Conservation (phyloP, 257 asterid genomes). For the Eustoma russellianum region DNA sequence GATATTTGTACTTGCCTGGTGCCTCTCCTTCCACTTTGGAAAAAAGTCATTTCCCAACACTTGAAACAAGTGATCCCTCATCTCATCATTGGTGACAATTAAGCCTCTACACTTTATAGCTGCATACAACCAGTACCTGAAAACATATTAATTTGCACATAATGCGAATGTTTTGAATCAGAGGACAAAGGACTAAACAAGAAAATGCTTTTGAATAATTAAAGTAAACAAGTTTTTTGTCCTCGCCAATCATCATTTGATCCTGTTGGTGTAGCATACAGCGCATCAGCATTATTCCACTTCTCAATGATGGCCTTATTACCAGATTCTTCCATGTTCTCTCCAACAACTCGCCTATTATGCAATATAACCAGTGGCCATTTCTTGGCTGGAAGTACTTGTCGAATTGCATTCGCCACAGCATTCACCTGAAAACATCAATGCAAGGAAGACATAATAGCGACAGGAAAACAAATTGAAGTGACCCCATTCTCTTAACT, state of each 20-base stretch:
- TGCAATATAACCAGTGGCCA: constrained; percentile 81
- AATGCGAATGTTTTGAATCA: constrained; percentile 4
- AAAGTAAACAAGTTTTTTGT: constrained; percentile 1
- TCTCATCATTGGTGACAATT: constrained; percentile 82
- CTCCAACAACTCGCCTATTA: constrained; percentile 66
- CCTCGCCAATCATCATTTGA: constrained; percentile 93
- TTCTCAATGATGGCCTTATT: constrained; percentile 50
- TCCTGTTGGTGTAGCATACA: constrained; percentile 86
- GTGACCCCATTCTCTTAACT: not conserved
- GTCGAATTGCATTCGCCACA: constrained; percentile 72
- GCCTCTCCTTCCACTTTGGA: constrained; percentile 93
- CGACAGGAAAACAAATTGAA: not conserved
- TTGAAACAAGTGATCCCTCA: constrained; percentile 89
- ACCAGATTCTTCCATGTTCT: constrained; percentile 52
- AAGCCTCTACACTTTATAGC: constrained; percentile 69
- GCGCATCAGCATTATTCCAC: constrained; percentile 70
- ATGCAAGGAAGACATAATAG: constrained; percentile 7
- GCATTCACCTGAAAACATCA: constrained; percentile 46
- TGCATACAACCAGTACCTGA: constrained; percentile 97
- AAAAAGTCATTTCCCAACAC: constrained; percentile 82
- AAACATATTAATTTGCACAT: constrained; percentile 14
- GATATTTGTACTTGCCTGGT: constrained; percentile 46
- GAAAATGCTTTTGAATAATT: not conserved
- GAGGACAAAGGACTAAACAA: not conserved
- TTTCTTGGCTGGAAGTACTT: constrained; percentile 69